Base-by-base conservation (phyloP, 2,329 filamentous ascomycete genomes). In the Dothideomycetes sp. region DNA sequence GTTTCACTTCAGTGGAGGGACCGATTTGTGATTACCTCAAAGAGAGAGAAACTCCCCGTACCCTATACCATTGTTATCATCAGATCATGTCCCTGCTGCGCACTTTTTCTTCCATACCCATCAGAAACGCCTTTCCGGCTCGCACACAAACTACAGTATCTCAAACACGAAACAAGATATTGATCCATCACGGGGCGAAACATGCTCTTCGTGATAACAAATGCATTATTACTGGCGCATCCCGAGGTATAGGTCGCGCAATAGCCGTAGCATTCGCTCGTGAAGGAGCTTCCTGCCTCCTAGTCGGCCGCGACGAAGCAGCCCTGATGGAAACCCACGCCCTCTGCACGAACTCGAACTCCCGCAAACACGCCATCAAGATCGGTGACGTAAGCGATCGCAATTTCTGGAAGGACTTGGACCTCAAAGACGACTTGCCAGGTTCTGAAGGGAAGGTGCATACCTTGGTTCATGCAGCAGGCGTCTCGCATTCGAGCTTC, bases 391-490 rank as follows among this genome's bases (percentile, higher is more conserved):
- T 48, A 6, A 39, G 18, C 25, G 24, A 33, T 16, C 20, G 30
- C 18, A 4, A 13, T 8, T 48, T 48, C 37, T 48, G 46, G 46
- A 22, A 17, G 8, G 16, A 18, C 1, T 18, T 48, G 13, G 32
- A 42, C 19, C 30, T 42, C 4, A 15, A 32, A 22, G 18, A 30
- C 11, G 16, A 15, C 9, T 25, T 34, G 20, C n/a, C 16, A 9
- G 4, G 12, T 5, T 22, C 24, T 7, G 31, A 36, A 5, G 31
- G 40, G 6, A 33, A 36, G 5, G 27, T 71, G 11, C 65, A 74
- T 52, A 66, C 89, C 20, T 71, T 94, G 1, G 71, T 94, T 48
- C 93, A 94, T 55, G 82, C 83, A 18, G 86, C 86, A 0, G 87
- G 86, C 8, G 67, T 87, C 16, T 70, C 80, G 0, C 78, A 86